Evolutionary conservation across 2,329 filamentous ascomycete genomes (phyloP), one percentile per base, ranked within the genome.

Genomic region (Epicoccum sorghinum): DNA sequence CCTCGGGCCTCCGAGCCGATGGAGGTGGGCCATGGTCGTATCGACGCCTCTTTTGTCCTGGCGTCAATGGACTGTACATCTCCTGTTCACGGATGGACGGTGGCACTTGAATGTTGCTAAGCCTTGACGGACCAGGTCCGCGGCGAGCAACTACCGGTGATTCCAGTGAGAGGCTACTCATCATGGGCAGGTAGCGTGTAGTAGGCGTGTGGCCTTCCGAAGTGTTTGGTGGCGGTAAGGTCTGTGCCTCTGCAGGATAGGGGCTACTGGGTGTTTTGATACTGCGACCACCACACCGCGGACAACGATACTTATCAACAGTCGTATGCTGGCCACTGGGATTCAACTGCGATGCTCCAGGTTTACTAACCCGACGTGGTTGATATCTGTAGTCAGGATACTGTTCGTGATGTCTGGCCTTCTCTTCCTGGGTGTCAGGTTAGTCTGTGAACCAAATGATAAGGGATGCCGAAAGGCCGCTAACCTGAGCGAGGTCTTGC

Each of bases 331-430:
- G 67, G 29, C 64, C 65, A 10, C 59, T 57, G 12, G 67, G 61
- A 37, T 69, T 68, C 35, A 68, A 67, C 22, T 69, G 70, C 2
- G 77, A 73, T 12, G 72, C 74, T n/a, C 62, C 78, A 70, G 53
- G 74, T 53, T 69, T 75, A 18, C 71, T 76, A 50, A 72, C 65
- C 12, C 79, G 77, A 47, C 90, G 88, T 32, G 95, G 95, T 72
- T 96, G 91, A 72, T 98, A 99, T 59, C 92, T 87, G 77, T 99
- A 99, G 62, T 91, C 89, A 2, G 95, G 95, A 73, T 97, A 96
- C 76, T 93, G 90, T 60, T 88, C 87, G 68, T 91, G 88, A 74
- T 99, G 95, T 14, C 90, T 88, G 57, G 86, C 81, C 79, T 98
- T 98, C 75, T 98, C 95, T 77, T 96, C 85, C 86, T 89, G 63